phyloP scores from a whole-genome alignment of 352 stramenopile genomes.

The Phytophthora citricola region DNA sequence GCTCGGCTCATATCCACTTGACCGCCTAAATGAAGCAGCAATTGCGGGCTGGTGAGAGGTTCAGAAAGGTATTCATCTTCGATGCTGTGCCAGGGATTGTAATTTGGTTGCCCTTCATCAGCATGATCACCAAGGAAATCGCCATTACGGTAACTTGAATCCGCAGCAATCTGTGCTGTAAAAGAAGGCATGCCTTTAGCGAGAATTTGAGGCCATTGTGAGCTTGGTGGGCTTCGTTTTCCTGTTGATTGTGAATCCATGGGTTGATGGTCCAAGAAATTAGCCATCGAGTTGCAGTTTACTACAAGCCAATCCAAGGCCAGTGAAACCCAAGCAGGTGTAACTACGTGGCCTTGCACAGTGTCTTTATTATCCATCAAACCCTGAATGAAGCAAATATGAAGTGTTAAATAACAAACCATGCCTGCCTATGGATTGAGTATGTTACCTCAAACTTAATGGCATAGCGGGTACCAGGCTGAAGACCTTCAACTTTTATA shows the following conservation, averaged over 20 bases:
- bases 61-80: conserved; percentile 59
- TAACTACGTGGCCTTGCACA: conserved; percentile 45
- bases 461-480: conserved; percentile 59
- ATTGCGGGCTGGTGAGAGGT: conserved; percentile 53
- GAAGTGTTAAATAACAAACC: too few relatives aligned
- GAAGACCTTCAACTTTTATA: conserved; percentile 65
- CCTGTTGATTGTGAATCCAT: conserved; percentile 2
- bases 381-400: conserved; percentile 32
- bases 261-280: conserved; percentile 25
- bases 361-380: conserved; percentile 35
- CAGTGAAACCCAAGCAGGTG: conserved; percentile 43
- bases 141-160: conserved; percentile 36
- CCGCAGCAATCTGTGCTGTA: conserved; percentile 41
- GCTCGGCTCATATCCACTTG: conserved; percentile 62
- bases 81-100: conserved; percentile 76
- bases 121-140: conserved; percentile 50
- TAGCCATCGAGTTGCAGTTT: conserved; percentile 45
- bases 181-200: conserved; percentile 43
- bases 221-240: conserved; percentile 1
- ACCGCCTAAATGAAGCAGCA: conserved; percentile 65
- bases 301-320: conserved; percentile 64
- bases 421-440: not conserved
- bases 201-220: conserved; percentile 54
- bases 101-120: conserved; percentile 39
- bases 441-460: conserved; percentile 60